A percentile compares a stretch with the other conserved stretches of the same genome.
phyloP scores from a whole-genome alignment of 352 stramenopile genomes.

The Phytophthora podocarpi region DNA sequence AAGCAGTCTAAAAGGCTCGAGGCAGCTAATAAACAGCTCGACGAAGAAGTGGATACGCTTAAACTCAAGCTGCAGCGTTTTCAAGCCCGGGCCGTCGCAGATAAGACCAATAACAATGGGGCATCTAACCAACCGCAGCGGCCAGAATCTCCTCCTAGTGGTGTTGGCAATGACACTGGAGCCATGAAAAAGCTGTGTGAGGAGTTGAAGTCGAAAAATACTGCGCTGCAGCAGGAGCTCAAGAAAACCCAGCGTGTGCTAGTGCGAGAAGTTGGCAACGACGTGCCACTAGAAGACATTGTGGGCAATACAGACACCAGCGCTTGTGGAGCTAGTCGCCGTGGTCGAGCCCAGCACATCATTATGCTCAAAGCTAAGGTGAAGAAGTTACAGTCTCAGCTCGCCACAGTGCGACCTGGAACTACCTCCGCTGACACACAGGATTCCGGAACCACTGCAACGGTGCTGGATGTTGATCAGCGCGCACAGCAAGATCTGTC shows the following conservation, averaged over 20 bases:
- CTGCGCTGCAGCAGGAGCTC: slow-evolving; percentile 58
- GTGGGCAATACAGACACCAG: slow-evolving; percentile 33
- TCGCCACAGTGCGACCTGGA: slow-evolving; percentile 16
- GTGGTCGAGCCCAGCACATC: slow-evolving; percentile 82
- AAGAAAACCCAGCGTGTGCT: slow-evolving; percentile 78
- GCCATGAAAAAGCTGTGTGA: slow-evolving; percentile 57
- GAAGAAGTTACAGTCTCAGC: slow-evolving; percentile 67
- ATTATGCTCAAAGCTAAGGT: slow-evolving; percentile 85
- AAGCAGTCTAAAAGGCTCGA: slow-evolving; percentile 50
- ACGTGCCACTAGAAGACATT: slow-evolving; percentile 58
- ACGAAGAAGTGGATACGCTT: slow-evolving; percentile 66
- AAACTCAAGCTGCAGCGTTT: slow-evolving; percentile 64
- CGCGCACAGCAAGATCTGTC: slow-evolving; percentile 69
- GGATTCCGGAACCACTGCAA: not conserved
- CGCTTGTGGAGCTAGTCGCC: slow-evolving; percentile 34
- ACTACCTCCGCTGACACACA: not conserved
- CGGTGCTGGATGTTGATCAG: slow-evolving; percentile 55
- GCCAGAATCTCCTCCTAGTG: not conserved
- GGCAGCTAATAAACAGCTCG: slow-evolving; percentile 39
- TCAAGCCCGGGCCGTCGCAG: slow-evolving; percentile 43
- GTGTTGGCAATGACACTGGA: not conserved
- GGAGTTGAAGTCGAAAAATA: slow-evolving; percentile 64
- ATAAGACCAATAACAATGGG: slow-evolving; percentile 9
- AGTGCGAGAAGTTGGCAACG: slow-evolving; percentile 66
- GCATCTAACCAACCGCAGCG: not conserved